These are phyloP conservation scores for Podaxis rugospora DNA, from an alignment of 768 basidiomycete genomes.

Conservation along the genomic window DNA sequence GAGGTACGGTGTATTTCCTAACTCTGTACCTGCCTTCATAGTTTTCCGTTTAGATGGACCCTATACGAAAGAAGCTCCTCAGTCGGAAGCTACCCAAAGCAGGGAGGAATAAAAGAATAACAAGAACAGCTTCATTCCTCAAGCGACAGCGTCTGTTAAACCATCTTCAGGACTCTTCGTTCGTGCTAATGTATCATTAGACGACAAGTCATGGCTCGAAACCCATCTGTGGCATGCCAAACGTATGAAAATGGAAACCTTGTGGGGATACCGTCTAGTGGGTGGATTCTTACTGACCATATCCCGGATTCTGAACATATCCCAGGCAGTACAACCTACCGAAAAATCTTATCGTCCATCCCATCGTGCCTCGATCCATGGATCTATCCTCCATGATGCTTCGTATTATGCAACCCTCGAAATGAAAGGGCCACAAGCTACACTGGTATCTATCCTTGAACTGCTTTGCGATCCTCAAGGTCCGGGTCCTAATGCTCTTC, in stretches of 20 bases:
- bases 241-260: slow-evolving; percentile 89
- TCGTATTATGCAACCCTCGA: slow-evolving; percentile 81
- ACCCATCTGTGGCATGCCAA: slow-evolving; percentile 98
- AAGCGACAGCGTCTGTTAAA: slow-evolving; percentile 65
- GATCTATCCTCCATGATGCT: slow-evolving; percentile 85
- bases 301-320: not conserved
- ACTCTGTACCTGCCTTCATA: not conserved
- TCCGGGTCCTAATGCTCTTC: slow-evolving; percentile 51
- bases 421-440: slow-evolving; percentile 56
- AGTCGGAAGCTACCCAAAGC: slow-evolving; percentile 52
- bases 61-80: slow-evolving; percentile 30
- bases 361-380: slow-evolving; percentile 82
- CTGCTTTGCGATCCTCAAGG: slow-evolving; percentile 63
- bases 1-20: slow-evolving; percentile 51
- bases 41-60: slow-evolving; percentile 40
- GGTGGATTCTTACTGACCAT: slow-evolving; percentile 12
- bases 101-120: slow-evolving; percentile 56
- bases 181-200: slow-evolving; percentile 32
- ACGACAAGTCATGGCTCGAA: slow-evolving; percentile 88
- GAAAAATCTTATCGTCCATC: slow-evolving; percentile 92
- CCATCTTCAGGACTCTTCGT: not conserved
- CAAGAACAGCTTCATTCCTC: slow-evolving; percentile 55
- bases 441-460: slow-evolving; percentile 49
- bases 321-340: slow-evolving; percentile 77
- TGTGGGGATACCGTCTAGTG: slow-evolving; percentile 91